These are phyloP conservation scores for Carnegiea gigantea DNA, from an alignment of 179 eudicot species.

Conservation along the genomic window DNA sequence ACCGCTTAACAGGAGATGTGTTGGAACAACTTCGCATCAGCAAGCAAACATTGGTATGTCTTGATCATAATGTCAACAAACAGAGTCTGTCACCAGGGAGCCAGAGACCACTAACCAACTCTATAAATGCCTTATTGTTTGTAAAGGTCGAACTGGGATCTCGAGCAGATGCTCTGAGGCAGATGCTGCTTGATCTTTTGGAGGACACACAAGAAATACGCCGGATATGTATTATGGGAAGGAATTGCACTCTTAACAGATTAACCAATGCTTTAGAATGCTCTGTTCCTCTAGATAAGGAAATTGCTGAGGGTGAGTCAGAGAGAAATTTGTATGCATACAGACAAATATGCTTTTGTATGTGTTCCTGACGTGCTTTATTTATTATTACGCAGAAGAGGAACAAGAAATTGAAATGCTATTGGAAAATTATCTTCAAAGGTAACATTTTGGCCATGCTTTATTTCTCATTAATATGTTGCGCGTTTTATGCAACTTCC, in stretches of 20 bases:
- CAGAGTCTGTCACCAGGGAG: background rate
- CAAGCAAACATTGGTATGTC: conserved; percentile 85
- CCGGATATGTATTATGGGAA: conserved; percentile 87
- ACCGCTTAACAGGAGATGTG: conserved; percentile 70
- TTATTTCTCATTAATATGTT: background rate
- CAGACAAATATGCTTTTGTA: background rate
- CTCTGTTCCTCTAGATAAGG: conserved; percentile 72
- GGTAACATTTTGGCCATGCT: conserved; percentile 39
- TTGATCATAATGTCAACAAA: background rate
- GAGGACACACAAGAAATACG: conserved; percentile 94
- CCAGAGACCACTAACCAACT: background rate
- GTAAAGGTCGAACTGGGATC: conserved; percentile 90
- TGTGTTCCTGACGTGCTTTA: conserved; percentile 19
- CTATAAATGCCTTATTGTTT: conserved; percentile 6
- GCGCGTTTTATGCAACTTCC: background rate
- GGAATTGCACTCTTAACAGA: conserved; percentile 67
- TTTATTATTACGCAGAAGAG: conserved; percentile 58
- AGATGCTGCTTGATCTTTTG: conserved; percentile 93
- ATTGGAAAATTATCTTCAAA: conserved; percentile 91
- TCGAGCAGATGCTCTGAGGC: conserved; percentile 85
- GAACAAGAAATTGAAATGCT: conserved; percentile 99
- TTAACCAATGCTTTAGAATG: conserved; percentile 61
- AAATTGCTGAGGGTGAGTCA: conserved; percentile 83
- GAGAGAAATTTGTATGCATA: conserved; percentile 7
- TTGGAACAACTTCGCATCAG: conserved; percentile 92